Percentiles rank a stretch among this genome's conserved stretches.
These are phyloP conservation scores for Plasmodium relictum DNA, from an alignment of 169 alveolate genomes.

Conservation along the genomic window DNA sequence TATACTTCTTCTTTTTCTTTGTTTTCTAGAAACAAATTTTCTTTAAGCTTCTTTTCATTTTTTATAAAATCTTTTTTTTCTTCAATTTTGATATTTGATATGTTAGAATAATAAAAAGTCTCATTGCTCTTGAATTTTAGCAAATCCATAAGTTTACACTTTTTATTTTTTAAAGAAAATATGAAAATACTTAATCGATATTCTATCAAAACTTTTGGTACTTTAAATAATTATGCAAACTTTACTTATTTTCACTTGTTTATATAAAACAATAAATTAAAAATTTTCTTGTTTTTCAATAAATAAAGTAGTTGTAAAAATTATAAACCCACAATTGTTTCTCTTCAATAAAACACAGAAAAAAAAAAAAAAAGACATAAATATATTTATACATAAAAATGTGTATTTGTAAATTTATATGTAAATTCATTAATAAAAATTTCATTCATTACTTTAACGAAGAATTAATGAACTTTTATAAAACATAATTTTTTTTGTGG, in stretches of 20 bases:
- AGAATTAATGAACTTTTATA: not conserved
- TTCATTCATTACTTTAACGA: not conserved
- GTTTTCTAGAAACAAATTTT: not conserved
- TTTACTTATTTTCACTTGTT: too few relatives aligned
- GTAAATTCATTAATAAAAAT: not conserved
- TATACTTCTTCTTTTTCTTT: conserved; percentile 25
- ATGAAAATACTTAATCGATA: too few relatives aligned
- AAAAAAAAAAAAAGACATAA: conserved; percentile 6
- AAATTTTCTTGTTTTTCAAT: too few relatives aligned
- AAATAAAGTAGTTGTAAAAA: not conserved
- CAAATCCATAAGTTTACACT: conserved; percentile 23
- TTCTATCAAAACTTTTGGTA: too few relatives aligned
- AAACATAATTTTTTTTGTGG: not conserved
- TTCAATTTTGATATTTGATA: conserved; percentile 48
- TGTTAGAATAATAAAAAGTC: conserved; percentile 38
- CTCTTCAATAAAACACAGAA: not conserved
- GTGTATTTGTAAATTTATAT: not conserved
- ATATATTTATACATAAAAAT: not conserved
- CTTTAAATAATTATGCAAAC: too few relatives aligned
- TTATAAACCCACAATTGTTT: not conserved
- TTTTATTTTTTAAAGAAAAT: not conserved
- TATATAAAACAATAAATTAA: too few relatives aligned
- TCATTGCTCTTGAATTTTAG: conserved; percentile 60
- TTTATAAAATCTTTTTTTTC: not conserved
- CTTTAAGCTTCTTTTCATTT: not conserved